Conservation (phyloP, 768 basidiomycete species). For the Pisolithus albus region DNA sequence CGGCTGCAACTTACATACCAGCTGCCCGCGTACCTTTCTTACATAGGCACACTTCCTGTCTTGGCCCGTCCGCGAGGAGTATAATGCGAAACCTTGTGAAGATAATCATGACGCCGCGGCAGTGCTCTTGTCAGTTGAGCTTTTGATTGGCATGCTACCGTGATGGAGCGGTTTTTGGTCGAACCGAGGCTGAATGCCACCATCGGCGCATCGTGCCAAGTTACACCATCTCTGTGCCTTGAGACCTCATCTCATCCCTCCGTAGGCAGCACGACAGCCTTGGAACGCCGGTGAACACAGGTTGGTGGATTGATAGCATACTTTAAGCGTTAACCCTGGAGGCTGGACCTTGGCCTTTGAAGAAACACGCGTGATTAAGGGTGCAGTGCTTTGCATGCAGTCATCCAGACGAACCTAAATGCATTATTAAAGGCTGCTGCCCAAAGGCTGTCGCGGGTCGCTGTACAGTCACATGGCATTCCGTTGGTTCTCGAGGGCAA, state of each 20-base stretch:
- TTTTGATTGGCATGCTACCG: no score
- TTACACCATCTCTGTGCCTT: no score
- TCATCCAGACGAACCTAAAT: conserved; percentile 54
- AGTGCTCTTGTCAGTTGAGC: background rate
- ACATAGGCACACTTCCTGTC: conserved; percentile 4
- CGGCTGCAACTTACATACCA: conserved; percentile 10
- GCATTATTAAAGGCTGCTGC: conserved; percentile 28
- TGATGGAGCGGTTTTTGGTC: no score
- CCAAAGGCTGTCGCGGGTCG: conserved; percentile 32
- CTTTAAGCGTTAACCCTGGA: no score
- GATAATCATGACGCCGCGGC: background rate
- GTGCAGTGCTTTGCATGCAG: conserved; percentile 36
- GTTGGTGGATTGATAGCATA: no score
- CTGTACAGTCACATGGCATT: conserved; percentile 50
- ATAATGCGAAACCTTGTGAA: background rate
- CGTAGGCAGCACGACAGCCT: no score
- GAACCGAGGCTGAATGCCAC: no score
- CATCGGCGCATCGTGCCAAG: no score
- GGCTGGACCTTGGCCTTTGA: no score
- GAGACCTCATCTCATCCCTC: no score
- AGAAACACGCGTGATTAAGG: no score
- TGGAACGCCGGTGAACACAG: no score
- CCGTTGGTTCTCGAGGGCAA: conserved; percentile 52
- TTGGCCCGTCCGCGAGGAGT: background rate
- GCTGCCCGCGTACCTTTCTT: background rate